Evolutionary conservation across 495 filamentous ascomycete species (phyloP).

Genomic region (Polyplosphaeria fusca): DNA sequence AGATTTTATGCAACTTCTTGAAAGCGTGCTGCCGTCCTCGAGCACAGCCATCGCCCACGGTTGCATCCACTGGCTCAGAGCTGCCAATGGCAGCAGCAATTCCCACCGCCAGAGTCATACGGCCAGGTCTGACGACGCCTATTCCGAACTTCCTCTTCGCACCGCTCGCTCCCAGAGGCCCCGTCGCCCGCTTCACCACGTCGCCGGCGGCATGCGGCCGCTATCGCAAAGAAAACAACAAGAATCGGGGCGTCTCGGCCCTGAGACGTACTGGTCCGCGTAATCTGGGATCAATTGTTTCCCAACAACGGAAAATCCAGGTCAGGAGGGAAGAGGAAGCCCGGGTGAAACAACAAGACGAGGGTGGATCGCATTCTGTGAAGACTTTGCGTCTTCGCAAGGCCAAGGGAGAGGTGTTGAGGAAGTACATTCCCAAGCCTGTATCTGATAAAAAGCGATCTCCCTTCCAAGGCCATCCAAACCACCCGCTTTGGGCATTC

Average conservation of each 20-base stretch:
- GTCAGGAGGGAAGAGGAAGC: slow-evolving; percentile 69
- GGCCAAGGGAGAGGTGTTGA: too few relatives aligned
- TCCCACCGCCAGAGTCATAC: slow-evolving; percentile 5
- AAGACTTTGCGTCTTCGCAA: too few relatives aligned
- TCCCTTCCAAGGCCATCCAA: slow-evolving; percentile 55
- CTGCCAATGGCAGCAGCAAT: slow-evolving; percentile 23
- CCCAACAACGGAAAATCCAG: slow-evolving; percentile 63
- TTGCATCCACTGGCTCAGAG: neutral
- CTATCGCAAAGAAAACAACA: slow-evolving; percentile 58
- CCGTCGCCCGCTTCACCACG: slow-evolving; percentile 40
- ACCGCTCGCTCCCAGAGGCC: slow-evolving; percentile 6
- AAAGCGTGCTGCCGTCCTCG: neutral
- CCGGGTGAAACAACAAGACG: too few relatives aligned
- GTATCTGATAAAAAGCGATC: slow-evolving; percentile 32
- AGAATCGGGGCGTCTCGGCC: slow-evolving; percentile 73
- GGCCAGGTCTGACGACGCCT: neutral
- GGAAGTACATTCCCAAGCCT: too few relatives aligned
- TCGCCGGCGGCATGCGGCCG: slow-evolving; percentile 30
- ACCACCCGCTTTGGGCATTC: slow-evolving; percentile 94
- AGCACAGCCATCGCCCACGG: slow-evolving; percentile 1
- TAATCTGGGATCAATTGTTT: too few relatives aligned
- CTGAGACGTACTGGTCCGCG: slow-evolving; percentile 65
- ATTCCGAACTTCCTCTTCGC: slow-evolving; percentile 13
- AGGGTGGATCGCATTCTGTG: too few relatives aligned
- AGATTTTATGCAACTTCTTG: slow-evolving; percentile 2